These are phyloP conservation scores for Albifimbria verrucaria DNA, from an alignment of 2,329 filamentous ascomycete species.

Conservation along the genomic window DNA sequence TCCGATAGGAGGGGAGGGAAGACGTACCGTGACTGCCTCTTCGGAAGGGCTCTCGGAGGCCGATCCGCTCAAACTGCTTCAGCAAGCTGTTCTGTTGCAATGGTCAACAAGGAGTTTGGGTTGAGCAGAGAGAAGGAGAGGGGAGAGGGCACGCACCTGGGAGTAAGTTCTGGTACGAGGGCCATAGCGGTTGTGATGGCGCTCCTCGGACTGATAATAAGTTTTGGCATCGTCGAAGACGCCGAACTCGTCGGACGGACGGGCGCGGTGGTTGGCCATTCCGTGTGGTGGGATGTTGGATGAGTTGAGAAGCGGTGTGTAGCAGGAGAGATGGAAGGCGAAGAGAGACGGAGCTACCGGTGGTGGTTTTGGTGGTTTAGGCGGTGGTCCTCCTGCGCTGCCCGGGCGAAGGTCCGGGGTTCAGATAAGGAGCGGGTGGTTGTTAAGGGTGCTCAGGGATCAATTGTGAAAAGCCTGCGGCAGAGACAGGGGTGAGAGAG, in stretches of 20 bases:
- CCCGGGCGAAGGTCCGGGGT: too few relatives aligned
- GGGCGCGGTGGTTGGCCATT: slow-evolving; percentile 22
- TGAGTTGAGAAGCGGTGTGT: neutral
- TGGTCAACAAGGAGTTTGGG: slow-evolving; percentile 21
- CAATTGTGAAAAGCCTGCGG: too few relatives aligned
- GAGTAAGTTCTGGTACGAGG: slow-evolving; percentile 55
- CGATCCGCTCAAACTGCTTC: slow-evolving; percentile 51
- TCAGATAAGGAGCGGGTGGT: too few relatives aligned
- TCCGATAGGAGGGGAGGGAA: neutral
- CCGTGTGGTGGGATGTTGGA: slow-evolving; percentile 7
- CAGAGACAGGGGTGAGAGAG: too few relatives aligned
- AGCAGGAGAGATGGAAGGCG: neutral
- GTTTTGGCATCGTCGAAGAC: slow-evolving; percentile 57
- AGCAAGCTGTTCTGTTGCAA: slow-evolving; percentile 46
- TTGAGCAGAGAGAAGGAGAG: neutral
- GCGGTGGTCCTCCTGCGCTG: too few relatives aligned
- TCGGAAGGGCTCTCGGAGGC: slow-evolving; percentile 51
- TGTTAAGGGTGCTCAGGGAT: too few relatives aligned
- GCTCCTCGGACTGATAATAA: slow-evolving; percentile 56
- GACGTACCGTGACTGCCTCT: slow-evolving; percentile 56
- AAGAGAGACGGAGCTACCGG: neutral
- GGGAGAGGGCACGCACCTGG: slow-evolving; percentile 35
- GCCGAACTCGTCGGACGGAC: slow-evolving; percentile 43
- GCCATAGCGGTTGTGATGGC: slow-evolving; percentile 46
- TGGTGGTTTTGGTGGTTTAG: too few relatives aligned